Percentiles rank a stretch among this genome's conserved stretches.
Conservation (phyloP, 345 rosid species). For the Eucalyptus marginata region DNA sequence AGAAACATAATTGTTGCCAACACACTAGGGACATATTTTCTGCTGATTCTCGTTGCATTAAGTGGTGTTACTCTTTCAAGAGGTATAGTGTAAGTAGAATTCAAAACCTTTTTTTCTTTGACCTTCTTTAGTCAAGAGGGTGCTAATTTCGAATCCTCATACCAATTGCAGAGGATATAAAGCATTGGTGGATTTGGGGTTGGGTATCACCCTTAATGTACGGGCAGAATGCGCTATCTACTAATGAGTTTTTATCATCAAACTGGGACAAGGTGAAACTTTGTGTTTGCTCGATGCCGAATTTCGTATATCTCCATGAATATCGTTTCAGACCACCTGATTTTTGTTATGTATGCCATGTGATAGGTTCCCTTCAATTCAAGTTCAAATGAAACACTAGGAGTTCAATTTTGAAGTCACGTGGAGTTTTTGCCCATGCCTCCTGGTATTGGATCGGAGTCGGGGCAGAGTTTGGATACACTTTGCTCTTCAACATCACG, state of each 20-base stretch:
- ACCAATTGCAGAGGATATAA: conserved; percentile 21
- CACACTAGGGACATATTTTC: too few species aligned
- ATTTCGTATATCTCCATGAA: not conserved
- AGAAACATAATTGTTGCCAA: conserved; percentile 30
- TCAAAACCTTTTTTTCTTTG: not conserved
- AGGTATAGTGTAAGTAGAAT: not conserved
- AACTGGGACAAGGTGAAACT: conserved; percentile 36
- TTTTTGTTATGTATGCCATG: not conserved
- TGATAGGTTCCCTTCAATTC: not conserved
- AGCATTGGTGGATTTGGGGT: conserved; percentile 58
- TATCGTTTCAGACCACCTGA: not conserved
- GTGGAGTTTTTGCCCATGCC: conserved; percentile 18
- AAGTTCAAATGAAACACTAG: conserved; percentile 14
- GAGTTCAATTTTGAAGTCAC: conserved; percentile 22
- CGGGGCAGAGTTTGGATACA: conserved; percentile 17
- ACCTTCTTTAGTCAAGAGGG: not conserved
- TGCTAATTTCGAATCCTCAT: not conserved
- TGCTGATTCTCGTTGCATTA: conserved; percentile 7
- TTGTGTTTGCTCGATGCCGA: not conserved
- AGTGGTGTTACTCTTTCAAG: conserved; percentile 34
- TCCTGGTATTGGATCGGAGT: conserved; percentile 49
- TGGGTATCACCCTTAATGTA: conserved; percentile 63
- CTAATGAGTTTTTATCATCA: conserved; percentile 41
- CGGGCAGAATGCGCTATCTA: conserved; percentile 37
- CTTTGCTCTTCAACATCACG: conserved; percentile 20